Evolutionary conservation across 2,329 filamentous ascomycete species (phyloP).

Genomic region (Neonectria sp.): DNA sequence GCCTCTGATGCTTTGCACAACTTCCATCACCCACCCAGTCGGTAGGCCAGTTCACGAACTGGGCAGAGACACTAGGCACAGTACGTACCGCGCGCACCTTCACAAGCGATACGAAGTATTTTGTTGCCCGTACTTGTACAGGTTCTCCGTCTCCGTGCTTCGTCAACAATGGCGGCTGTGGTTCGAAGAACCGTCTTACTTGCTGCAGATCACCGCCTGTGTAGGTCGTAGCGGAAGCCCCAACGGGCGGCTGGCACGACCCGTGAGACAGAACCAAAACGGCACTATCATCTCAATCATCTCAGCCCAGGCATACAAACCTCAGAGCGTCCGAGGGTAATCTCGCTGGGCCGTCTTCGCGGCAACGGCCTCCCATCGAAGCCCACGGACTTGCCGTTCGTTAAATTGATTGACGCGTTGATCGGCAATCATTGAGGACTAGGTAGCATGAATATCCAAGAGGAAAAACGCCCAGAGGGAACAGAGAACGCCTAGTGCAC

Average conservation of each 20-base stretch:
- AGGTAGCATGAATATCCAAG: conserved; percentile 16
- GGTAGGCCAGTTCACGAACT: neutral
- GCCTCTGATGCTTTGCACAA: neutral
- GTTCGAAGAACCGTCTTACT: conserved; percentile 8
- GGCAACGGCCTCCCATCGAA: conserved; percentile 12
- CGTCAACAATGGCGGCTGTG: conserved; percentile 10
- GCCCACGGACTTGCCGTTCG: neutral
- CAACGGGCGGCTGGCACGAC: conserved; percentile 19
- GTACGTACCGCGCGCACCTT: conserved; percentile 19
- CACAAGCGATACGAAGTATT: conserved; percentile 3
- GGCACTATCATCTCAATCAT: conserved; percentile 2
- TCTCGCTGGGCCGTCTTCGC: conserved; percentile 13
- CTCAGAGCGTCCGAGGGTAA: conserved; percentile 18
- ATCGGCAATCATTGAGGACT: neutral
- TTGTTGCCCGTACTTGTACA: neutral
- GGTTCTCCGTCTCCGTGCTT: neutral
- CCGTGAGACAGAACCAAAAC: conserved; percentile 25
- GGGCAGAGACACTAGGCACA: neutral
- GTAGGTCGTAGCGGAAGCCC: conserved; percentile 16
- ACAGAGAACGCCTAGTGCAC: conserved; percentile 26
- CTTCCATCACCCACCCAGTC: neutral
- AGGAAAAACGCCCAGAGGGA: conserved; percentile 19
- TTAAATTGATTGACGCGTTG: neutral
- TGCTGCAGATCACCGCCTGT: conserved; percentile 24
- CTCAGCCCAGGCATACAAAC: conserved; percentile 8